Evolutionary conservation across 257 asterid genomes (phyloP).

Genomic region (Ligustrum vulgare): DNA sequence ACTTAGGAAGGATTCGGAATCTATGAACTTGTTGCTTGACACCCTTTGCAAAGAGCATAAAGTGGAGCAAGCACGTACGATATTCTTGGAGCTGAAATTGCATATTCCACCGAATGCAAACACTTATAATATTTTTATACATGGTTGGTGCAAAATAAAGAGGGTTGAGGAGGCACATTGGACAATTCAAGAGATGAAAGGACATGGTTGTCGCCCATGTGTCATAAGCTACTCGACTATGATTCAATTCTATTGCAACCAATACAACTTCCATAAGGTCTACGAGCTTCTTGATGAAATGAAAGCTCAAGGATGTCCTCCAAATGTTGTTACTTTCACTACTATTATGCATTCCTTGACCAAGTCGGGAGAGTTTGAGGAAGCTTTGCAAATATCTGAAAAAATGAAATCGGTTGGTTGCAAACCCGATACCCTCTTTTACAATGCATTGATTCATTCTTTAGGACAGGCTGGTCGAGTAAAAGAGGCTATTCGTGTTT

Average conservation of each 20-base stretch:
- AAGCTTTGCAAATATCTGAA: slow-evolving; percentile 57
- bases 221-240: slow-evolving; percentile 75
- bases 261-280: slow-evolving; percentile 47
- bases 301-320: slow-evolving; percentile 57
- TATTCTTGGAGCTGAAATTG: slow-evolving; percentile 61
- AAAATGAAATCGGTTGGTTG: slow-evolving; percentile 60
- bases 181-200: slow-evolving; percentile 92
- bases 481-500: slow-evolving; percentile 51
- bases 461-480: slow-evolving; percentile 55
- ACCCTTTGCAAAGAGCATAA: slow-evolving; percentile 71
- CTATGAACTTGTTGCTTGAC: slow-evolving; percentile 79
- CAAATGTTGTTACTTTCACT: slow-evolving; percentile 75
- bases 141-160: slow-evolving; percentile 86
- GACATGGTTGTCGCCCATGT: slow-evolving; percentile 65
- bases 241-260: slow-evolving; percentile 61
- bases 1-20: slow-evolving; percentile 59
- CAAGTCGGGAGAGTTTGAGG: slow-evolving; percentile 51
- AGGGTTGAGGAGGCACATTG: slow-evolving; percentile 89
- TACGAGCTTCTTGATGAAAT: slow-evolving; percentile 77
- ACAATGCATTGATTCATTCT: slow-evolving; percentile 69
- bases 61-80: slow-evolving; percentile 62
- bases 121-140: slow-evolving; percentile 73
- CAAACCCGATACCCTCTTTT: slow-evolving; percentile 67
- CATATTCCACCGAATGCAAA: slow-evolving; percentile 65
- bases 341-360: slow-evolving; percentile 69